A percentile compares a stretch with the other conserved stretches of the same genome.
These are phyloP conservation scores for Rhododendron ovatum DNA, from an alignment of 148 eudicot species.

Conservation along the genomic window DNA sequence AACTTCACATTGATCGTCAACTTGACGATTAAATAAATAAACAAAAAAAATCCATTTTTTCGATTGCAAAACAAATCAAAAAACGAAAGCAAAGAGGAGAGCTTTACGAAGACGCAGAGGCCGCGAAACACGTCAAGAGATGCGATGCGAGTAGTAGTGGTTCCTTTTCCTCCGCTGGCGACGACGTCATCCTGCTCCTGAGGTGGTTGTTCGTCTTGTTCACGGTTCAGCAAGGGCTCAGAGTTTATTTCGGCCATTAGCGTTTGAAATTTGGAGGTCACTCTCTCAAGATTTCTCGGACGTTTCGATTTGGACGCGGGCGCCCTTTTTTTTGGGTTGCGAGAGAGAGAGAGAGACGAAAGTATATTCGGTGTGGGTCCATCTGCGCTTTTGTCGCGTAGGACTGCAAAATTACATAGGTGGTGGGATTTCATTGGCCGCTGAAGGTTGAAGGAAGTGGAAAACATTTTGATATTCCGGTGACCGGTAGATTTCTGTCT, in stretches of 20 bases:
- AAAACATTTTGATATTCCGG: background rate
- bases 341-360: background rate
- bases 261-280: background rate
- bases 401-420: background rate
- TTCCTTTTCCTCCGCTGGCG: background rate
- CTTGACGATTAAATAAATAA: background rate
- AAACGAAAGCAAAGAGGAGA: background rate
- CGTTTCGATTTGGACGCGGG: background rate
- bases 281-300: background rate
- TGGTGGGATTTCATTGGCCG: background rate
- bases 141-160: background rate
- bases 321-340: background rate
- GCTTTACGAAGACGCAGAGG: constrained; percentile 12
- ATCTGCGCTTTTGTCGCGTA: background rate
- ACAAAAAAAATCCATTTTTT: background rate
- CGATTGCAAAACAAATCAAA: background rate
- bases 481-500: background rate
- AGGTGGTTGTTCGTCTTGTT: background rate
- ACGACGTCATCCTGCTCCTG: background rate
- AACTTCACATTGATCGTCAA: background rate
- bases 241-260: background rate
- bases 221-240: background rate
- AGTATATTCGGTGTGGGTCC: background rate
- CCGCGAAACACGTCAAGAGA: constrained; percentile 19
- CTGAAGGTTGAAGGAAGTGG: background rate